phyloP scores from a whole-genome alignment of 225 moss, liverwort and hornwort species.

The Asterella californica region DNA sequence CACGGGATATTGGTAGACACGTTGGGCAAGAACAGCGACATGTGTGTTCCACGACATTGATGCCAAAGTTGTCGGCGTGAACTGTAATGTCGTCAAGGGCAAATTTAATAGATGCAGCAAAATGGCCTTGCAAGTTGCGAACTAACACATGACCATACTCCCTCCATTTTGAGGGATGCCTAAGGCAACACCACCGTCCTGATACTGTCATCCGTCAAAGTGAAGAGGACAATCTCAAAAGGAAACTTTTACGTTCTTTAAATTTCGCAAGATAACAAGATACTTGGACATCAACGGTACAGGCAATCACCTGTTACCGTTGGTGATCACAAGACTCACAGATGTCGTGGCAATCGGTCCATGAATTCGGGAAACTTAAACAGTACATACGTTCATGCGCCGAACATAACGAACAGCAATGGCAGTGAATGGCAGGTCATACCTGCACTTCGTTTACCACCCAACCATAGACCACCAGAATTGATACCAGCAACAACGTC shows the following conservation, averaged over 20 bases:
- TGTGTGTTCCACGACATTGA: not conserved
- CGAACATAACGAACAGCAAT: not conserved
- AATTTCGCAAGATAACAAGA: not conserved
- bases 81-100: not conserved
- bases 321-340: too few species aligned
- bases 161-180: too few species aligned
- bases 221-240: not conserved
- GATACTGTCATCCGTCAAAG: not conserved
- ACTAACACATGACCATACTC: too few species aligned
- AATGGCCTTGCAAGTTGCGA: too few species aligned
- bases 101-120: not conserved
- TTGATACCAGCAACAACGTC: slow-evolving; percentile 31
- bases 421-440: not conserved
- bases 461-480: slow-evolving; percentile 79
- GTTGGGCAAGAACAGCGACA: not conserved
- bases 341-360: too few species aligned
- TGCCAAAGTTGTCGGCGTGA: not conserved
- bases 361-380: not conserved
- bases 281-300: too few species aligned
- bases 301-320: too few species aligned
- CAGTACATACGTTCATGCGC: not conserved
- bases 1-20: too few species aligned
- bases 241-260: not conserved
- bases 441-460: slow-evolving; percentile 59
- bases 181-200: not conserved